Percentiles rank a stretch among this genome's conserved stretches.
These are phyloP conservation scores for Fusarium hostae DNA, from an alignment of 2,329 filamentous ascomycete genomes.

Conservation along the genomic window DNA sequence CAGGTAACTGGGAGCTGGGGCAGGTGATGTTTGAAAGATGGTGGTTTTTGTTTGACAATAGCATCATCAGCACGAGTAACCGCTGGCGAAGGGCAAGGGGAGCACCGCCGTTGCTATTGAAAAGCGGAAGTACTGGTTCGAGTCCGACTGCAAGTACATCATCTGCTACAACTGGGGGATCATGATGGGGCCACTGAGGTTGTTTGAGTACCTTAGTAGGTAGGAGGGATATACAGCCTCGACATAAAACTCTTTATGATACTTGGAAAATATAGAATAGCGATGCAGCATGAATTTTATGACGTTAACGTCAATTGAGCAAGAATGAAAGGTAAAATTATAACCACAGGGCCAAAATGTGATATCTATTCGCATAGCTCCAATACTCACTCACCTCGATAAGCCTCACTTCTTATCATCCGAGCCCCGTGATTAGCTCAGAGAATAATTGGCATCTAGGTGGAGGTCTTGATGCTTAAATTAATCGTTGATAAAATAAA, in stretches of 20 bases:
- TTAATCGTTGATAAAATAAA: background rate
- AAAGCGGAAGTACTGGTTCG: conserved; percentile 5
- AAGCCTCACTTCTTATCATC: background rate
- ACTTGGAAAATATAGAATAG: background rate
- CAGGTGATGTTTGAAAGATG: conserved; percentile 68
- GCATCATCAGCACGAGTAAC: conserved; percentile 65
- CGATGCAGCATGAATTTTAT: too few relatives aligned
- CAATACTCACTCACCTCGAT: background rate
- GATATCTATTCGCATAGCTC: background rate
- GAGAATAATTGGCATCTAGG: background rate
- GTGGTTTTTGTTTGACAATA: conserved; percentile 69
- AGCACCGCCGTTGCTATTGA: conserved; percentile 47
- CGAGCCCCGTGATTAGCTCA: background rate
- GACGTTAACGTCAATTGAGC: background rate
- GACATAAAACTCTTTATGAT: background rate
- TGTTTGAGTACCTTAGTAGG: background rate
- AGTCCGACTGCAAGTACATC: conserved; percentile 5
- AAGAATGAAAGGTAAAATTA: background rate
- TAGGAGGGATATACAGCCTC: too few relatives aligned
- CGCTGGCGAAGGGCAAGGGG: conserved; percentile 60
- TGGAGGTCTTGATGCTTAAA: background rate
- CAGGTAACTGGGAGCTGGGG: conserved; percentile 66
- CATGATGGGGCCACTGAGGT: background rate
- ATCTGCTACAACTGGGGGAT: background rate
- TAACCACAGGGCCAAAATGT: background rate